Evolutionary conservation across 495 filamentous ascomycete genomes (phyloP).

Genomic region (Xylaria longipes): DNA sequence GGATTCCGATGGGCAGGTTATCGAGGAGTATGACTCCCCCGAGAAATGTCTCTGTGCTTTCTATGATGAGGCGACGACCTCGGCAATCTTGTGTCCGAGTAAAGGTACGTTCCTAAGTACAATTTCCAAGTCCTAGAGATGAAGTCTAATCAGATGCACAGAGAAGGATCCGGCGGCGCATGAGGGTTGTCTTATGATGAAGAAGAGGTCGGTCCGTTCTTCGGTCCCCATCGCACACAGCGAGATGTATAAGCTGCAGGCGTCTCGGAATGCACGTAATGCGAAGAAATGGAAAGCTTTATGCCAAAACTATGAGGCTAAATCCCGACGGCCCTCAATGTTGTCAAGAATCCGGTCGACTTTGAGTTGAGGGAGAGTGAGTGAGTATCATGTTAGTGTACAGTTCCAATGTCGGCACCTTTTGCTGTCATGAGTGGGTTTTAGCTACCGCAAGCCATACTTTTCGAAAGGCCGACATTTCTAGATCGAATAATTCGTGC

Average conservation of each 20-base stretch:
- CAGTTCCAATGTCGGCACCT: neutral
- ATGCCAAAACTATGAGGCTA: neutral
- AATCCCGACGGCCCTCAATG: neutral
- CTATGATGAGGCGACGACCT: neutral
- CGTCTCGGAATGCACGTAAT: neutral
- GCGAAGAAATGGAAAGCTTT: neutral
- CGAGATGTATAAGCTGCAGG: slow-evolving; percentile 2
- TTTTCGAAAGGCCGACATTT: neutral
- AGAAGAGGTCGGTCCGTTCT: neutral
- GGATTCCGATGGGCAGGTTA: neutral
- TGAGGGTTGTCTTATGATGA: neutral
- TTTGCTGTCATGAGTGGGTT: neutral
- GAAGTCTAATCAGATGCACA: neutral
- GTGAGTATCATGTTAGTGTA: neutral
- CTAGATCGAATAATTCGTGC: neutral
- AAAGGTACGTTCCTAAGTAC: neutral
- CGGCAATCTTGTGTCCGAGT: neutral
- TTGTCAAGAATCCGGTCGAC: neutral
- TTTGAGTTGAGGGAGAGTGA: neutral
- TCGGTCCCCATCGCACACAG: neutral
- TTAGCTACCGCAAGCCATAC: neutral
- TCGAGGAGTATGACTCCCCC: neutral
- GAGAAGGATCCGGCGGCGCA: neutral
- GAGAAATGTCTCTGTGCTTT: neutral
- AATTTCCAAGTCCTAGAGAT: neutral